These are phyloP conservation scores for Eucalyptus marginata DNA, from an alignment of 345 rosid genomes.

Conservation along the genomic window DNA sequence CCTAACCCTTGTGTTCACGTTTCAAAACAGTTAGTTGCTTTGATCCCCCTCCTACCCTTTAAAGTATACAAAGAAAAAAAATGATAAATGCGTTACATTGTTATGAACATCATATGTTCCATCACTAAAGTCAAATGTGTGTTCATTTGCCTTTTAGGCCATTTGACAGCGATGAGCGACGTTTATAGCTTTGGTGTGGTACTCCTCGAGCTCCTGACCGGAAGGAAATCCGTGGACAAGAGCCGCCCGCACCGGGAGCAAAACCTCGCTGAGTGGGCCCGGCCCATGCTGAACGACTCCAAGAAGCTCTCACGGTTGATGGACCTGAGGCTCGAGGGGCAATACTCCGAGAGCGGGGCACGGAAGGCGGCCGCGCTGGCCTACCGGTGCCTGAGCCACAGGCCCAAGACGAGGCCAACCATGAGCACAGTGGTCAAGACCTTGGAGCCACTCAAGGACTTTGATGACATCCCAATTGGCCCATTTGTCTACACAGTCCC, in stretches of 20 bases:
- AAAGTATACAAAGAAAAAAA: neutral
- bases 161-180: slow-evolving; percentile 60
- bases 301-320: slow-evolving; percentile 61
- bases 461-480: slow-evolving; percentile 38
- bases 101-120: neutral
- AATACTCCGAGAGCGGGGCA: slow-evolving; percentile 76
- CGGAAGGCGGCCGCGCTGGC: slow-evolving; percentile 79
- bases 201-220: slow-evolving; percentile 48
- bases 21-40: neutral
- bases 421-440: slow-evolving; percentile 54
- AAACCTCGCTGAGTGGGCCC: slow-evolving; percentile 63
- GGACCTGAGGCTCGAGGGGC: slow-evolving; percentile 91
- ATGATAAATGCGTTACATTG: neutral
- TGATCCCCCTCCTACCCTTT: neutral
- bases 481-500: slow-evolving; percentile 67
- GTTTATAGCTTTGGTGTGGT: slow-evolving; percentile 76
- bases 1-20: neutral
- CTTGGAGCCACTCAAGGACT: slow-evolving; percentile 54
- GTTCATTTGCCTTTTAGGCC: slow-evolving; percentile 22
- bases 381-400: slow-evolving; percentile 70
- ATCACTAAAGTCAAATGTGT: neutral
- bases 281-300: slow-evolving; percentile 58
- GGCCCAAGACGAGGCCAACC: slow-evolving; percentile 71
- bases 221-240: slow-evolving; percentile 56
- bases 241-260: slow-evolving; percentile 48